phyloP scores from a whole-genome alignment of 176 grass and related monocot species.

The Elymus sibiricus region DNA sequence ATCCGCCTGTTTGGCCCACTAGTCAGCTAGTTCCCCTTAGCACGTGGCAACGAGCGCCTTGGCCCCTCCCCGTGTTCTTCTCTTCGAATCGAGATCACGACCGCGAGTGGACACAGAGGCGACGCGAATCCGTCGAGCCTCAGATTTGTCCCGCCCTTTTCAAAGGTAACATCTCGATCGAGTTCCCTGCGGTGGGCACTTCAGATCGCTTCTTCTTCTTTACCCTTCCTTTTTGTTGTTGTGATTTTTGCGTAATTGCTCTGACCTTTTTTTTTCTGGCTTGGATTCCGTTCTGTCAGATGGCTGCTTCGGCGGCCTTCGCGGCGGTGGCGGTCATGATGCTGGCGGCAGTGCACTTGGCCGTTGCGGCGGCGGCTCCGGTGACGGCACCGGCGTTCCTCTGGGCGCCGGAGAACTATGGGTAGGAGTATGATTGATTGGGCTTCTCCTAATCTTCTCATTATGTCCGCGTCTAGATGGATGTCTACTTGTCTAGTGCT shows the following conservation, averaged over 20 bases:
- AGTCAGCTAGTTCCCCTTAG: background rate
- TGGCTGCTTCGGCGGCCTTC: background rate
- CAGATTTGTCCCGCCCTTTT: no score
- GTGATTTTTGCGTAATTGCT: background rate
- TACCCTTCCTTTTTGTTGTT: background rate
- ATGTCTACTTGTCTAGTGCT: background rate
- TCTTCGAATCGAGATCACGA: background rate
- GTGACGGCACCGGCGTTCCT: background rate
- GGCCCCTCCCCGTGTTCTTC: background rate
- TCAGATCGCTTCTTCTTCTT: background rate
- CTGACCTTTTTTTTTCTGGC: background rate
- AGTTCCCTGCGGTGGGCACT: background rate
- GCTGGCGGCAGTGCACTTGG: background rate
- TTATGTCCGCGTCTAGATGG: background rate
- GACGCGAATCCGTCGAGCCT: background rate
- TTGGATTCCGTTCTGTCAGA: background rate
- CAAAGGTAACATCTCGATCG: background rate
- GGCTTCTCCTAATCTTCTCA: background rate
- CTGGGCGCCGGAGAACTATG: conserved; percentile 11
- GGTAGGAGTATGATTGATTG: background rate
- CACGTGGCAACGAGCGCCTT: background rate
- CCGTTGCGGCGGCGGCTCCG: background rate
- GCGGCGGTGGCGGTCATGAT: background rate
- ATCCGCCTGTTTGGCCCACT: no score
- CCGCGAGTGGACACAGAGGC: background rate